A percentile compares a stretch with the other conserved stretches of the same genome.
Conservation (phyloP, 1,284 basidiomycete species). For the Sporisorium exsertum region DNA sequence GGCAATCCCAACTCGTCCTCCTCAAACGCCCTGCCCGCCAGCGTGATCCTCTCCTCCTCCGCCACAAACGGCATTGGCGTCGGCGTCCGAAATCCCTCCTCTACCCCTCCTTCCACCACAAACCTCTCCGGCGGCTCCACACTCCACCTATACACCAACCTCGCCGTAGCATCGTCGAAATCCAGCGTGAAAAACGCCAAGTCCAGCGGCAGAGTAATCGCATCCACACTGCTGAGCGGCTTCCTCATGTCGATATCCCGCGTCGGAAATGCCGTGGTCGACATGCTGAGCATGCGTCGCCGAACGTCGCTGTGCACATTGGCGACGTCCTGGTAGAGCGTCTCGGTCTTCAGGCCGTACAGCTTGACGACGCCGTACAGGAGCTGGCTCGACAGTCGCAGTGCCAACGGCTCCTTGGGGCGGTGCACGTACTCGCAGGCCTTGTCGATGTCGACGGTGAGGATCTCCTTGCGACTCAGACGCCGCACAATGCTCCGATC, state of each 20-base stretch:
- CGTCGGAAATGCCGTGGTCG: neutral
- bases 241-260: constrained; percentile 42
- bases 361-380: constrained; percentile 58
- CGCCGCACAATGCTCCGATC: constrained; percentile 39
- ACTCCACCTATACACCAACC: constrained; percentile 19
- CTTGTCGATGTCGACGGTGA: constrained; percentile 33
- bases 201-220: constrained; percentile 43
- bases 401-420: constrained; percentile 54
- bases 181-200: constrained; percentile 45
- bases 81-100: constrained; percentile 29
- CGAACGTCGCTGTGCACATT: constrained; percentile 37
- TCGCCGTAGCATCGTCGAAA: constrained; percentile 19
- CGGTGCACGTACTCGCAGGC: constrained; percentile 41
- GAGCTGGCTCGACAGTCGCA: constrained; percentile 57
- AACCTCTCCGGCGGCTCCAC: constrained; percentile 12
- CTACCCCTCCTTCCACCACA: neutral
- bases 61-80: constrained; percentile 34
- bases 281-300: constrained; percentile 11
- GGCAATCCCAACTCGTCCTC: constrained; percentile 42
- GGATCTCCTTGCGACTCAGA: constrained; percentile 47
- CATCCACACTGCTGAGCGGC: constrained; percentile 12
- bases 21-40: constrained; percentile 27
- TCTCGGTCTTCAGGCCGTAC: constrained; percentile 45
- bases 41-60: constrained; percentile 39
- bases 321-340: constrained; percentile 37